Conservation (phyloP, 306 rosid genomes). For the Gastrolobium bilobum region DNA sequence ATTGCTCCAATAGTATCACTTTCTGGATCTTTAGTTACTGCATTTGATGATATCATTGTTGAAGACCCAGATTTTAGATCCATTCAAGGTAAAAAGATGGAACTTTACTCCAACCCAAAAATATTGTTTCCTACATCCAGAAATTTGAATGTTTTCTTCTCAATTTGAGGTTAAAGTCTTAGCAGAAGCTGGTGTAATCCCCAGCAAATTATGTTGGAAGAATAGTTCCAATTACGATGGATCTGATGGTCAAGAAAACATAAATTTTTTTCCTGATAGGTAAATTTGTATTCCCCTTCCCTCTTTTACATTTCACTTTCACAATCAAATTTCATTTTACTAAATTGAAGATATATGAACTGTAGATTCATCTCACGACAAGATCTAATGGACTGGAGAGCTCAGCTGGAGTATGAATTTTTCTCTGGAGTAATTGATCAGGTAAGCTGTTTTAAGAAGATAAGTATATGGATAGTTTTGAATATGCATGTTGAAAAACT, state of each 20-base stretch:
- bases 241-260: slow-evolving; percentile 48
- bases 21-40: slow-evolving; percentile 66
- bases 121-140: slow-evolving; percentile 27
- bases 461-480: slow-evolving; percentile 10
- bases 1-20: slow-evolving; percentile 70
- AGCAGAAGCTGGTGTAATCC: slow-evolving; percentile 90
- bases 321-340: slow-evolving; percentile 38
- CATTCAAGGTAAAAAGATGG: slow-evolving; percentile 74
- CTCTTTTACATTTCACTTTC: slow-evolving; percentile 23
- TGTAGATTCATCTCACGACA: slow-evolving; percentile 87
- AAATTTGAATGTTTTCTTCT: slow-evolving; percentile 46
- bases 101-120: slow-evolving; percentile 20
- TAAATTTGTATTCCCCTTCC: slow-evolving; percentile 38
- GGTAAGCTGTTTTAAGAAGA: slow-evolving; percentile 63
- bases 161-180: slow-evolving; percentile 62
- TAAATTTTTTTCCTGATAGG: slow-evolving; percentile 79
- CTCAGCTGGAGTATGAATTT: slow-evolving; percentile 80
- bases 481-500: slow-evolving; percentile 44
- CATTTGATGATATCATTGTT: slow-evolving; percentile 72
- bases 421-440: slow-evolving; percentile 61
- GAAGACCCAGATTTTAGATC: slow-evolving; percentile 75
- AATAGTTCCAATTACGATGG: slow-evolving; percentile 47
- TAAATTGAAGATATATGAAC: slow-evolving; percentile 47
- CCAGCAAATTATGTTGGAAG: slow-evolving; percentile 76
- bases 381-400: slow-evolving; percentile 89